Base-by-base conservation (phyloP, 2,329 filamentous ascomycete species). In the Phialophora tarda region DNA sequence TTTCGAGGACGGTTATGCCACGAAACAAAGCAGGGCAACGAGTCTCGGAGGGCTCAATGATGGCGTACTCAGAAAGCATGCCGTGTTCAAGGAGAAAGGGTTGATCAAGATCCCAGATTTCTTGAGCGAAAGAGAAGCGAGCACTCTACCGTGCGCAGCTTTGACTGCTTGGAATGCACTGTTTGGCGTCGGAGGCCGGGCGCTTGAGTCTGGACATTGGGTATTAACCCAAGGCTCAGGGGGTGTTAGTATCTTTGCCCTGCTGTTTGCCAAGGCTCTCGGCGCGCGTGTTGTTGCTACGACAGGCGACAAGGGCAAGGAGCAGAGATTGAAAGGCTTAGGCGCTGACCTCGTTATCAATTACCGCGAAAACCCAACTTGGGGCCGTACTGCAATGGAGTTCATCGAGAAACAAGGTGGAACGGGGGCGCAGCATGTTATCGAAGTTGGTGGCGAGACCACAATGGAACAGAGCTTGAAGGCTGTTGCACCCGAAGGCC, bases 41-140 rank as follows among this genome's bases (percentile, higher is more conserved):
- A 89, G 89, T 2, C 84, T 93, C 1, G 91, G 91, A 62, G 90
- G 89, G 57, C 82, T 82, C 11, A 63, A 90, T 0, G 86, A 93
- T 72, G 91, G 91, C 65, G 85, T 84, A 0, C 82, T 94, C 28
- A 85, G 89, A 53, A 82, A 89, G 71, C 88, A 90, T 70, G 90
- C 81, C 66, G 84, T 86, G 11, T 92, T 91, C 75, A 82, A 86
- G 66, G 88, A 92, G 79, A 84, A 77, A 24, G 90, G 90, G 1
- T 81, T 94, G 4, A 89, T 92, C 17, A 80, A 79, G 55, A 81
- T 85, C 63, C 91, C 91, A 1, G 75, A 74, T 24, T 84, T 84
- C 71, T 80, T 90, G 32, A 82, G 74, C 69, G 77, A 81, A 59
- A 65, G 81, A 41, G 86, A 90, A 75, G 82, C 84, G 1, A 81